Percentiles rank a stretch among this genome's conserved stretches.
These are phyloP conservation scores for Myxozyma melibiosi DNA, from an alignment of 805 yeast genomes.

Conservation along the genomic window DNA sequence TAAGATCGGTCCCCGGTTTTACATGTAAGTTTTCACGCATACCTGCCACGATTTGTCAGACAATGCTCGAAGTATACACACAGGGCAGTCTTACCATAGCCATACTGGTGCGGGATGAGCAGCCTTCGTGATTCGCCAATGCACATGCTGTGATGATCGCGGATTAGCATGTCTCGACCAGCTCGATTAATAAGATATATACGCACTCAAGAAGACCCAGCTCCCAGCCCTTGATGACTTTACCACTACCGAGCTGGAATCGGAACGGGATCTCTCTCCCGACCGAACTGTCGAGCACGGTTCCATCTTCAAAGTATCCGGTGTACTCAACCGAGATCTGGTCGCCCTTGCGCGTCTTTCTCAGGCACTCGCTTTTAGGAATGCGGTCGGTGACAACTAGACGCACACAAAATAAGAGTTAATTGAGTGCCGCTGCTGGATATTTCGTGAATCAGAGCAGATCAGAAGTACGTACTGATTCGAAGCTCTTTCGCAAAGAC, in stretches of 20 bases:
- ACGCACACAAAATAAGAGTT: no score
- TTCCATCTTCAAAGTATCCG: conserved; percentile 68
- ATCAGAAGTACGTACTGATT: conserved; percentile 10
- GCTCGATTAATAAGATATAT: neutral
- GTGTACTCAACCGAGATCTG: conserved; percentile 73
- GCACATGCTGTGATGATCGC: conserved; percentile 57
- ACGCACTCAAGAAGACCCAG: conserved; percentile 63
- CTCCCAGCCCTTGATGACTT: conserved; percentile 90
- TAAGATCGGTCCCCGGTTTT: conserved; percentile 76
- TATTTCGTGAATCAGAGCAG: neutral
- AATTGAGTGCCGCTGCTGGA: conserved; percentile 9
- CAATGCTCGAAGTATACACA: conserved; percentile 52
- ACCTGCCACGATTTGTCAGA: neutral
- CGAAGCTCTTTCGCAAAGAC: conserved; percentile 3
- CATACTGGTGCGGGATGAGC: conserved; percentile 76
- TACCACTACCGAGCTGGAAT: conserved; percentile 75
- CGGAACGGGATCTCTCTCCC: conserved; percentile 65
- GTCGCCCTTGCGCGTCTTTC: conserved; percentile 67
- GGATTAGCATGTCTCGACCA: no score
- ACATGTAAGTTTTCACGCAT: conserved; percentile 46
- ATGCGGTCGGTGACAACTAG: conserved; percentile 18
- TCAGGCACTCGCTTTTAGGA: conserved; percentile 30
- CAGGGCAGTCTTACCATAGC: conserved; percentile 57
- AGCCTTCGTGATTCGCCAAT: conserved; percentile 82
- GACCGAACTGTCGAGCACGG: conserved; percentile 73